Base-by-base conservation (phyloP, 2,329 filamentous ascomycete genomes). In the Penicillium italicum region DNA sequence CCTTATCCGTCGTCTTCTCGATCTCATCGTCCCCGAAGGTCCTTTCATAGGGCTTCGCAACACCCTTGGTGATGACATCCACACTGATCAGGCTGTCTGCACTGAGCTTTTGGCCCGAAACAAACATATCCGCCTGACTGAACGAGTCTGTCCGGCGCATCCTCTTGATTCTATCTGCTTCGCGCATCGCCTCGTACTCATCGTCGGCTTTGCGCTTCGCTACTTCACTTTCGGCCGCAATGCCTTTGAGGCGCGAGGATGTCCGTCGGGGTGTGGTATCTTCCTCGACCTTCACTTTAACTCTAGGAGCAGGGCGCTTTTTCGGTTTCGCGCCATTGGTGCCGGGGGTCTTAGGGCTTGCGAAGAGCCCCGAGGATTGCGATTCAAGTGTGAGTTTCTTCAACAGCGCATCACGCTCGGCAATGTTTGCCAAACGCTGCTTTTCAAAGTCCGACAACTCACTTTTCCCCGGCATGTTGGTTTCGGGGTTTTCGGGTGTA, bases 11-110 rank as follows among this genome's bases (percentile, higher is more conserved):
- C 0, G 90, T 96, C 59, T 90, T 85, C 58, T 87, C 86, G 5
- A 94, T 82, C 71, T 96, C 89, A 1, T 92, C 86, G n/a, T 89
- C 85, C 0, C 85, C 87, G 68, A 97, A 97, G 0, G 93, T 97
- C 20, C 91, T 80, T 51, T 91, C 82, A 45, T 93, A 90, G 0
- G 91, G 91, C 61, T 89, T 85, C 0, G 91, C 90, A 20, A 83
- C 81, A 2, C 82, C 90, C 68, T 82, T 82, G 24, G 72, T 73
- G 1, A 87, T 76, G 2, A 92, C 78, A 56, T 83, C 82, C 0
- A 81, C 80, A 4, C 74, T 74, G 33, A 91, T 73, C 47, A 91
- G 86, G 20, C 86, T 86, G 16, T 86, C 79, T 11, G 83, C 85
- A 26, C 79, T 81, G 44, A 88, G 82, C 82, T 87, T 87, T 68